Evolutionary conservation across 208 protist genomes (phyloP).

Genomic region (Trypanosoma avium): DNA sequence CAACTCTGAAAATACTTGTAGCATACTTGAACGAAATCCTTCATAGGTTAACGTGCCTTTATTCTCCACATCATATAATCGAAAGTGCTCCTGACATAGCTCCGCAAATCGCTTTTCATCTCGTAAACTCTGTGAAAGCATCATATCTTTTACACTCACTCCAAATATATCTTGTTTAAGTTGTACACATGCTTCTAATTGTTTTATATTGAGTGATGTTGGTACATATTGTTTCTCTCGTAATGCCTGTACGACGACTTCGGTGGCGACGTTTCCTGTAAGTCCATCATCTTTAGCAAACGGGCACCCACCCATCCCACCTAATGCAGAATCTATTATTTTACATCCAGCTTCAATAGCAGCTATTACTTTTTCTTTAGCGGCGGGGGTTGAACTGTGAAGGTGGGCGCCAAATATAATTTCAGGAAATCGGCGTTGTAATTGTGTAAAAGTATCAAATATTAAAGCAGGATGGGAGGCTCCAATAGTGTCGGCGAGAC

Average conservation of each 20-base stretch:
- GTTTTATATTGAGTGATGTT: constrained; percentile 5
- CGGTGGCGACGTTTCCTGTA: constrained; percentile 38
- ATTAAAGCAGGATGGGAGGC: constrained; percentile 22
- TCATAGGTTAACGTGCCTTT: constrained; percentile 18
- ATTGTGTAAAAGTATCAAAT: constrained; percentile 21
- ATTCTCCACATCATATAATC: constrained; percentile 19
- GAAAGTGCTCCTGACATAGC: constrained; percentile 31
- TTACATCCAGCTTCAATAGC: constrained; percentile 28
- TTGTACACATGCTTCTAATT: constrained; percentile 21
- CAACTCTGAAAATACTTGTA: constrained; percentile 27
- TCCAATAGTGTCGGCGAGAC: constrained; percentile 41
- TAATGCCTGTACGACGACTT: constrained; percentile 25
- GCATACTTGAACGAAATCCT: constrained; percentile 19
- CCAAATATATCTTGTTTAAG: constrained; percentile 47
- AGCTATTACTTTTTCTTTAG: constrained; percentile 30
- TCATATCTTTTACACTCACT: constrained; percentile 36
- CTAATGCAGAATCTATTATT: constrained; percentile 35
- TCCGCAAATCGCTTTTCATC: constrained; percentile 28
- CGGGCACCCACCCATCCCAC: constrained; percentile 44
- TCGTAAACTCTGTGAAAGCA: constrained; percentile 27
- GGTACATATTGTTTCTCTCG: constrained; percentile 18
- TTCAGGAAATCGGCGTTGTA: constrained; percentile 21
- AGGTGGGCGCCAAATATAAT: constrained; percentile 36
- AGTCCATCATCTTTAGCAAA: constrained; percentile 36
- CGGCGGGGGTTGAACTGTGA: constrained; percentile 26